Percentiles rank a stretch among this genome's conserved stretches.
Conservation (phyloP, 257 asterid species). For the Perilla frutescens region DNA sequence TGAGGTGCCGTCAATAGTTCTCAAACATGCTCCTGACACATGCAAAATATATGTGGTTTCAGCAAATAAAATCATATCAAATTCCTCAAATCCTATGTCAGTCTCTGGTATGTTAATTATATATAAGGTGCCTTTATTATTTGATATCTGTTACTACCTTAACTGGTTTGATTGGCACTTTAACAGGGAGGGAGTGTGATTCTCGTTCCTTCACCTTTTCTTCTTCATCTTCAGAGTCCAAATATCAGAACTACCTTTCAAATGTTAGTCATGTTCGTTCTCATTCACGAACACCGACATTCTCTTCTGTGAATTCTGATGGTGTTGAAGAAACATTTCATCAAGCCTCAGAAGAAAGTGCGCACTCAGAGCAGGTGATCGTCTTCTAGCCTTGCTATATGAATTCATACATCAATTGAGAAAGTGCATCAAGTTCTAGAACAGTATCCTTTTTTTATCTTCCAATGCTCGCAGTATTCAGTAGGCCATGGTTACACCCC, state of each 20-base stretch:
- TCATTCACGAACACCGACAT: constrained; percentile 37
- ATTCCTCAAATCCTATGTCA: constrained; percentile 52
- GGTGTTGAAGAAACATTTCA: constrained; percentile 30
- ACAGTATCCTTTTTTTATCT: constrained; percentile 18
- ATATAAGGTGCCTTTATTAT: neutral
- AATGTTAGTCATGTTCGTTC: constrained; percentile 42
- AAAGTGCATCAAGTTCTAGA: constrained; percentile 26
- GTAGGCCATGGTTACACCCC: constrained; percentile 1
- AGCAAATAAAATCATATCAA: constrained; percentile 52
- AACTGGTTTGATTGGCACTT: constrained; percentile 35
- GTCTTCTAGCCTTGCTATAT: constrained; percentile 23
- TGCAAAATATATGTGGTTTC: constrained; percentile 69
- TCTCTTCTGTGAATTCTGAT: constrained; percentile 33
- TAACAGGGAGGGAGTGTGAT: constrained; percentile 42
- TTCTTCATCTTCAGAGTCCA: constrained; percentile 50
- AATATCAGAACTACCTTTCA: constrained; percentile 38
- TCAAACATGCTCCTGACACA: constrained; percentile 65
- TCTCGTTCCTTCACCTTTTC: constrained; percentile 39
- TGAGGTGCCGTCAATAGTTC: constrained; percentile 72
- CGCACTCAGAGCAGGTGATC: constrained; percentile 58
- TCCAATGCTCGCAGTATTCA: constrained; percentile 4
- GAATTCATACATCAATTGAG: constrained; percentile 25
- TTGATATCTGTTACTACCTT: neutral
- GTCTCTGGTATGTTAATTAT: constrained; percentile 51
- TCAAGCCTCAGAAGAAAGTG: constrained; percentile 42